Base-by-base conservation (phyloP, 208 protist species). In the Naegleria fowleri region DNA sequence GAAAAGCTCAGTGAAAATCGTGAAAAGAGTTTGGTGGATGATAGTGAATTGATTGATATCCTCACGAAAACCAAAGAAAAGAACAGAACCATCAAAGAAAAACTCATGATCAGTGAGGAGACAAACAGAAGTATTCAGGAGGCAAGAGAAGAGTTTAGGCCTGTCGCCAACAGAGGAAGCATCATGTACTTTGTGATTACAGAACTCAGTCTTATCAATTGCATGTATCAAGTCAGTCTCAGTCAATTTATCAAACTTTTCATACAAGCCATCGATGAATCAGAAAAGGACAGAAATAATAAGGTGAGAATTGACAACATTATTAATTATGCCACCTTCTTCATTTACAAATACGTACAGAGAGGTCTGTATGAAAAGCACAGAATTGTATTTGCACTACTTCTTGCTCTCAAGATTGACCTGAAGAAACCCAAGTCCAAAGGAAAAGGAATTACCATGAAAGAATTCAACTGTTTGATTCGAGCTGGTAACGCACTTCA, bases 171-270 rank as follows among this genome's bases (percentile, higher is more conserved):
- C 33, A 95, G 96, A 67, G 96, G 95, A 85, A 94, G 94, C 25
- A 93, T 97, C 13, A 88, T 98, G 33, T 98, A 97, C 88, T 98
- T 98, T 91, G 51, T 97, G 38, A 95, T 98, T 58, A 92, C 94
- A 25, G 96, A 98, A 75, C 94, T 97, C 92, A 88, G 88, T 51
- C 25, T 93, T 9, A 95, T 98, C 36, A 96, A 97, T 91, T 59
- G 59, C 38, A 98, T 98, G 96, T 98, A 98, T 92, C 94, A 97
- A 91, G 95, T 93, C 16, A 96, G 95, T 84, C 94, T 97, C 29
- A 86, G 67, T 19, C 95, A 97, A 91, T 97, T 97, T 91, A 88
- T 97, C 29, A 52, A 90, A 19, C 92, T 95, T 29, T 97, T 97
- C 90, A 92, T 96, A 67, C 40, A 93, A 38, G 92, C 94, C 13